Conservation (phyloP, 108 stramenopile genomes). For the Aurantiochytrium sp. region DNA sequence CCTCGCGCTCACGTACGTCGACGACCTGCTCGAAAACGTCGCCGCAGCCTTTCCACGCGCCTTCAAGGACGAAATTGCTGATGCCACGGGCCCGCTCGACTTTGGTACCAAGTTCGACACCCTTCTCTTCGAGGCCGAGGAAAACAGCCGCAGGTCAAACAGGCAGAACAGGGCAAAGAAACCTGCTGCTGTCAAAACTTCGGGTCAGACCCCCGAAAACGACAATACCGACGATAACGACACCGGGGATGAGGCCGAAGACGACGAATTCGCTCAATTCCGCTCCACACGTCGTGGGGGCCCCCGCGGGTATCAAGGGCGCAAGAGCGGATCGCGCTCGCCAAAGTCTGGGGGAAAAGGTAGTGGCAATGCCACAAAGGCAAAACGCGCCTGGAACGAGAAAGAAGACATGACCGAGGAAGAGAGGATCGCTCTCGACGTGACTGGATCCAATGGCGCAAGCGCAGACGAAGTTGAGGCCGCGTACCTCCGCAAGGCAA, state of each 20-base stretch:
- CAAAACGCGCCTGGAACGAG: constrained; percentile 33
- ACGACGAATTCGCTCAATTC: background rate
- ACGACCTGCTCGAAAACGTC: constrained; percentile 25
- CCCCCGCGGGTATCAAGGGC: background rate
- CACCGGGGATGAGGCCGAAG: background rate
- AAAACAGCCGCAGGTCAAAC: background rate
- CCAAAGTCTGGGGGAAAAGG: background rate
- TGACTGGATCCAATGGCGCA: constrained; percentile 18
- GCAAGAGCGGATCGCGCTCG: background rate
- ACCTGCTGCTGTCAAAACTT: too few relatives aligned
- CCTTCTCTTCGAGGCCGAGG: background rate
- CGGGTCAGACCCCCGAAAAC: background rate
- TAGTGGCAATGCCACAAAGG: constrained; percentile 32
- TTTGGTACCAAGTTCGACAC: background rate
- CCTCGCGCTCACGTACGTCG: constrained; percentile 33
- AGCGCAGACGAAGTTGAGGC: constrained; percentile 1
- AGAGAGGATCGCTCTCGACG: constrained; percentile 37
- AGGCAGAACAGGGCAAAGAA: background rate
- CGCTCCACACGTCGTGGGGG: background rate
- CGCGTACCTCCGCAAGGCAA: constrained; percentile 49
- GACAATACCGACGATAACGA: background rate
- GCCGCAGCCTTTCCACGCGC: background rate
- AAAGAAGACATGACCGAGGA: constrained; percentile 27
- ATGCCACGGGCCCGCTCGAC: background rate
- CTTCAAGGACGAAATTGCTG: background rate